These are phyloP conservation scores for Hansenula sp. DNA, from an alignment of 1,139 yeast genomes.

Conservation along the genomic window DNA sequence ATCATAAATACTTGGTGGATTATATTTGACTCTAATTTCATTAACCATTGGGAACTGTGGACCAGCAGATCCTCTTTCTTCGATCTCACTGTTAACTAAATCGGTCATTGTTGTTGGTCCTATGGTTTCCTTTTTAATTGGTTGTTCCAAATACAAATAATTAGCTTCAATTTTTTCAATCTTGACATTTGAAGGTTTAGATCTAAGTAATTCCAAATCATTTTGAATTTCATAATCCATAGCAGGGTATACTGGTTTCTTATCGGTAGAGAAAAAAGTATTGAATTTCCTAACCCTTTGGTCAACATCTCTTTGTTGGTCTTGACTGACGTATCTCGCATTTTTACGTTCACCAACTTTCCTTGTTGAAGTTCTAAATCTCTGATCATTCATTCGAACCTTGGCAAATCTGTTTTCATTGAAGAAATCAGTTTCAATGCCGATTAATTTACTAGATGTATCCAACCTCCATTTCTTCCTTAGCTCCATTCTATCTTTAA, in stretches of 20 bases:
- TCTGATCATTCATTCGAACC: constrained; percentile 6
- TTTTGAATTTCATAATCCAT: constrained; percentile 13
- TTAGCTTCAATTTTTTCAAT: constrained; percentile 16
- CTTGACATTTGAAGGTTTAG: constrained; percentile 5
- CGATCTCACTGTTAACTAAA: constrained; percentile 19
- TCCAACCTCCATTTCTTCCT: constrained; percentile 18
- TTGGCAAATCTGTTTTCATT: constrained; percentile 13
- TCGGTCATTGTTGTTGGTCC: constrained; percentile 24
- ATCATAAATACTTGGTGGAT: background rate
- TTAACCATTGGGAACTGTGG: background rate
- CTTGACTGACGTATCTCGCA: constrained; percentile 1
- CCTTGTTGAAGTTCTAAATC: constrained; percentile 12
- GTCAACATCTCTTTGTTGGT: constrained; percentile 1
- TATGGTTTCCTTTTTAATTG: constrained; percentile 7
- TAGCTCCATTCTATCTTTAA: constrained; percentile 18
- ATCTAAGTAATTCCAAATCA: constrained; percentile 15
- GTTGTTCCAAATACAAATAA: constrained; percentile 15
- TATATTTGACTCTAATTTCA: background rate
- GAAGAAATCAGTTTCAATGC: constrained; percentile 23
- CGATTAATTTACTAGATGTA: constrained; percentile 12
- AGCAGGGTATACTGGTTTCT: constrained; percentile 4
- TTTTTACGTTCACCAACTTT: constrained; percentile 15
- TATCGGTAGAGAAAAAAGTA: background rate
- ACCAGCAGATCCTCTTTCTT: constrained; percentile 7
- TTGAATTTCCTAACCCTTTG: background rate